These are phyloP conservation scores for Microdochium nivale DNA, from an alignment of 2,329 filamentous ascomycete genomes.

Conservation along the genomic window DNA sequence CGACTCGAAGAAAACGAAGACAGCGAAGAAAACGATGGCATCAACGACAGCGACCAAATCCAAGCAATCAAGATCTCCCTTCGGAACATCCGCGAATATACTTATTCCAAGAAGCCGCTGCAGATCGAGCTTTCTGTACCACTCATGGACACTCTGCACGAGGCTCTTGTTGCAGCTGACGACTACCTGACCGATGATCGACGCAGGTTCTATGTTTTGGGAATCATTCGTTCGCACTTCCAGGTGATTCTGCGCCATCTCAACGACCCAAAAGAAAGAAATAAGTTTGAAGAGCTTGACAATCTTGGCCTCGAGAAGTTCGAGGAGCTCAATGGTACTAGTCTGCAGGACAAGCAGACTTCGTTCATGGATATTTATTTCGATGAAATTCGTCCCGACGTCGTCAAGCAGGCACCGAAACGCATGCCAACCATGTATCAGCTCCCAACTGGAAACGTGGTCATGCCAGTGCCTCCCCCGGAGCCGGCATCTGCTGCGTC, in stretches of 20 bases:
- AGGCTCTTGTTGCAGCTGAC: constrained; percentile 31
- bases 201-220: constrained; percentile 24
- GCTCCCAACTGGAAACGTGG: background rate
- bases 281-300: background rate
- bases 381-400: constrained; percentile 28
- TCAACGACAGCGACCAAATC: constrained; percentile 3
- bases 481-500: background rate
- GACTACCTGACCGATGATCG: constrained; percentile 25
- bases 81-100: constrained; percentile 5
- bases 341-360: constrained; percentile 38
- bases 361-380: constrained; percentile 47
- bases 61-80: constrained; percentile 6
- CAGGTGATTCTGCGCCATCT: constrained; percentile 38
- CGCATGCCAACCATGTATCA: background rate
- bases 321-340: constrained; percentile 7
- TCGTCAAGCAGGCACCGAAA: constrained; percentile 22
- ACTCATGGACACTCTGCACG: constrained; percentile 29
- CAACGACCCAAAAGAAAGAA: constrained; percentile 25
- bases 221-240: constrained; percentile 39
- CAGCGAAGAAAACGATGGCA: too few relatives aligned
- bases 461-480: background rate
- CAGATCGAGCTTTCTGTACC: constrained; percentile 20
- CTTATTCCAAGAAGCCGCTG: constrained; percentile 3
- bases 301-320: constrained; percentile 23
- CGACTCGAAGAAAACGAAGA: constrained; percentile 16